Evolutionary conservation across 495 filamentous ascomycete genomes (phyloP).

Genomic region (Neurospora cerealis): DNA sequence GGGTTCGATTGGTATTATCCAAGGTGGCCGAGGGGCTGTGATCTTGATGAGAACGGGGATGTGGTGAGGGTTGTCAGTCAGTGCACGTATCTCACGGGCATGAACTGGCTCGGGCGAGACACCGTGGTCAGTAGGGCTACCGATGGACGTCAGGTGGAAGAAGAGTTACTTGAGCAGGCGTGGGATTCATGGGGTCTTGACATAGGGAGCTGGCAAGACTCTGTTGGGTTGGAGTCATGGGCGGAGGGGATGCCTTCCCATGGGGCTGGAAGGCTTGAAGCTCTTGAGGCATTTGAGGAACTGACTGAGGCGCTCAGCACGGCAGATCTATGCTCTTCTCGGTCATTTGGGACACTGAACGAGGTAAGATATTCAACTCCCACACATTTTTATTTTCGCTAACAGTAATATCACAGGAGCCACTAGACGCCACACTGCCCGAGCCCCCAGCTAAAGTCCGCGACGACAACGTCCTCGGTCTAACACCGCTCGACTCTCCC

Average conservation of each 20-base stretch:
- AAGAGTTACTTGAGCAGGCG: slow-evolving; percentile 42
- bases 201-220: slow-evolving; percentile 32
- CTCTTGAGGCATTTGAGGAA: slow-evolving; percentile 24
- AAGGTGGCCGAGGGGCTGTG: slow-evolving; percentile 58
- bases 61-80: slow-evolving; percentile 72
- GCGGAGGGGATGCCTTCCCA: slow-evolving; percentile 8
- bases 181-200: slow-evolving; percentile 52
- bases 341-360: slow-evolving; percentile 26
- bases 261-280: slow-evolving; percentile 8
- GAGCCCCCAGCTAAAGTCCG: slow-evolving; percentile 46
- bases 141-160: slow-evolving; percentile 25
- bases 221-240: slow-evolving; percentile 21
- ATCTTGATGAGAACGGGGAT: slow-evolving; percentile 55
- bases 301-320: slow-evolving; percentile 36
- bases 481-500: slow-evolving; percentile 48
- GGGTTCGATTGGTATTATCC: slow-evolving; percentile 86
- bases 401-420: slow-evolving; percentile 24
- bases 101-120: slow-evolving; percentile 67
- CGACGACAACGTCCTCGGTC: slow-evolving; percentile 54
- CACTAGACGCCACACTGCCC: slow-evolving; percentile 53
- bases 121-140: slow-evolving; percentile 13
- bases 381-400: not conserved
- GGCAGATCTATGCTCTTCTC: slow-evolving; percentile 37
- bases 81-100: slow-evolving; percentile 62
- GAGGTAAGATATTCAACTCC: slow-evolving; percentile 22